A percentile compares a stretch with the other conserved stretches of the same genome.
Conservation (phyloP, 768 basidiomycete species). For the Gautieria morchelliformis region DNA sequence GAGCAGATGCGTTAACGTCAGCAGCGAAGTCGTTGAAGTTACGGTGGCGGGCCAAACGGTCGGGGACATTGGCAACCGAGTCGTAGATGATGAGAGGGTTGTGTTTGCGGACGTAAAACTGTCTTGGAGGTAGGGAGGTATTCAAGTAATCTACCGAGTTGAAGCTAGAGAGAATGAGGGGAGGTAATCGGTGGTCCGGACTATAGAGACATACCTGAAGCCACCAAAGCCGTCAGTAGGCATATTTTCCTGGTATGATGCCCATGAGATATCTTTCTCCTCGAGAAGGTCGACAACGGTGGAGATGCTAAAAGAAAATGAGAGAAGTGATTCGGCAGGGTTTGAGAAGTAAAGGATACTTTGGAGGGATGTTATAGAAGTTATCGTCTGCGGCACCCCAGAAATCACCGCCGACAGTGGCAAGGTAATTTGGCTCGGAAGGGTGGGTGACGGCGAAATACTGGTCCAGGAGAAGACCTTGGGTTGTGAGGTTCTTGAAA, state of each 20-base stretch:
- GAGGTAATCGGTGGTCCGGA: neutral
- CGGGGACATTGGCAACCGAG: conserved; percentile 33
- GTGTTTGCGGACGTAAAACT: conserved; percentile 50
- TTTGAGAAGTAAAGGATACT: conserved; percentile 9
- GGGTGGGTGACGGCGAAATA: conserved; percentile 47
- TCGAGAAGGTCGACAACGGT: conserved; percentile 55
- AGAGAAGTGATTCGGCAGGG: conserved; percentile 13
- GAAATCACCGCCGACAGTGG: conserved; percentile 43
- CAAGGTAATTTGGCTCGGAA: conserved; percentile 50
- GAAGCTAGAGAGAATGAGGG: conserved; percentile 19
- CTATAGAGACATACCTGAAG: conserved; percentile 20
- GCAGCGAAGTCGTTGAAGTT: conserved; percentile 56
- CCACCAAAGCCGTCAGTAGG: conserved; percentile 38
- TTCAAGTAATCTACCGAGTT: conserved; percentile 30
- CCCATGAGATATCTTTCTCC: conserved; percentile 47
- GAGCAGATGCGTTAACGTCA: conserved; percentile 37
- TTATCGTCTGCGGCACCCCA: conserved; percentile 39
- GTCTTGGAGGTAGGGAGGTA: conserved; percentile 26
- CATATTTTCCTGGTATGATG: conserved; percentile 51
- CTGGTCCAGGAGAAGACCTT: conserved; percentile 37
- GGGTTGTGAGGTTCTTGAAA: conserved; percentile 31
- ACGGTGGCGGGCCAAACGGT: conserved; percentile 35
- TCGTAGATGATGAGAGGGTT: conserved; percentile 44
- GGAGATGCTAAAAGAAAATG: conserved; percentile 36
- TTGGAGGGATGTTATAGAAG: conserved; percentile 19